Percentiles rank a stretch among this genome's conserved stretches.
Evolutionary conservation across 345 rosid genomes (phyloP).

Genomic region (Gossypium arboreum): DNA sequence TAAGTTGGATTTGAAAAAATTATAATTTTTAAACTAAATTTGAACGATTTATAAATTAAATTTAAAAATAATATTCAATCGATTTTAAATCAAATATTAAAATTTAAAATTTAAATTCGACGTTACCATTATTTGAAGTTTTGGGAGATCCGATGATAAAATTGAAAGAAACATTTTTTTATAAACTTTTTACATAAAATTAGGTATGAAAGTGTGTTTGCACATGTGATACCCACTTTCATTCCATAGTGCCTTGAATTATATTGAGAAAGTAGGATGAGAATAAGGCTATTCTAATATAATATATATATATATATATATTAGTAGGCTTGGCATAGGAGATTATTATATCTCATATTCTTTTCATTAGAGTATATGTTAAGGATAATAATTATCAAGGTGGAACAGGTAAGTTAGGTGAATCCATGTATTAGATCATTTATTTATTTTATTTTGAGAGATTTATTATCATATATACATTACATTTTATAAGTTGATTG

Average conservation of each 20-base stretch:
- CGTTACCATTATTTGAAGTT: no score
- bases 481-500: no score
- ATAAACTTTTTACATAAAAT: neutral
- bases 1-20: no score
- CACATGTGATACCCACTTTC: neutral
- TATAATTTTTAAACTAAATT: no score
- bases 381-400: neutral
- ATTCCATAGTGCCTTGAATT: neutral
- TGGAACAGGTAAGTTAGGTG: neutral
- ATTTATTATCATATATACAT: no score
- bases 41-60: no score
- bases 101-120: no score
- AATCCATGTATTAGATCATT: no score
- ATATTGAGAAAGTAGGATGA: neutral
- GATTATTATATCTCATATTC: neutral
- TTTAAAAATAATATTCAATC: no score
- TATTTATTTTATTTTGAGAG: no score
- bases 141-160: neutral
- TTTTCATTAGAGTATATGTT: neutral
- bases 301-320: no score
- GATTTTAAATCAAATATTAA: no score
- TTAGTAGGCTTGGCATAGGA: neutral
- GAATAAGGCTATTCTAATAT: neutral
- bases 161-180: neutral
- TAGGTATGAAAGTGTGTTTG: neutral